These are phyloP conservation scores for Amylocystis lapponica DNA, from an alignment of 768 basidiomycete species.

Conservation along the genomic window DNA sequence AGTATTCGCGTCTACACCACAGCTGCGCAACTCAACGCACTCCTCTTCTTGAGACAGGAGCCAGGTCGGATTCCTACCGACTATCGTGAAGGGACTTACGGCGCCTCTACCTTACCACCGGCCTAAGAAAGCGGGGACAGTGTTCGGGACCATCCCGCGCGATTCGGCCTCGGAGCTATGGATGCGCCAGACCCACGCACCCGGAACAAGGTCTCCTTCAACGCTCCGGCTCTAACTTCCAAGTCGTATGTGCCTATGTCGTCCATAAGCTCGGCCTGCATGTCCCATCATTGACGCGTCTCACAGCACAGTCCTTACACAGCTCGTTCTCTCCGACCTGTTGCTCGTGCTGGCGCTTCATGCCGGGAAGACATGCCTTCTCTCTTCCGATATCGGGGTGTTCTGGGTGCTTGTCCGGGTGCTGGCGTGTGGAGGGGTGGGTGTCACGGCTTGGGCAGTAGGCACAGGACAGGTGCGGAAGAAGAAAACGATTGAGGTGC, in stretches of 20 bases:
- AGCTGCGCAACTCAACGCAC: too few species aligned
- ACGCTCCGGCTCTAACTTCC: slow-evolving; percentile 11
- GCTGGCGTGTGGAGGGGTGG: slow-evolving; percentile 66
- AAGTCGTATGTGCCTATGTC: slow-evolving; percentile 19
- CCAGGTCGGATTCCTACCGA: too few species aligned
- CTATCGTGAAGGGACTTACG: too few species aligned
- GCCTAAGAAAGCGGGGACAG: too few species aligned
- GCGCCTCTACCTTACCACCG: too few species aligned
- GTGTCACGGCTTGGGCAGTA: slow-evolving; percentile 55
- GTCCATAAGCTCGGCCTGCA: too few species aligned
- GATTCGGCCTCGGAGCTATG: too few species aligned
- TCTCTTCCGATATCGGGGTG: slow-evolving; percentile 61
- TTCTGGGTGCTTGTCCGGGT: slow-evolving; percentile 76
- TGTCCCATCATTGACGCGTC: too few species aligned
- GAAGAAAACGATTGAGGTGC: slow-evolving; percentile 57
- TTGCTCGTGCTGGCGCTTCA: slow-evolving; percentile 59
- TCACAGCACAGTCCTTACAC: slow-evolving; percentile 41
- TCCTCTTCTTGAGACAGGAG: too few species aligned
- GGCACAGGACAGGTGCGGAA: slow-evolving; percentile 48
- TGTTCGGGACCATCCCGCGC: too few species aligned
- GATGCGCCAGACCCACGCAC: slow-evolving; percentile 28
- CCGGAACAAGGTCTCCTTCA: slow-evolving; percentile 29
- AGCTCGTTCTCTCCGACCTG: slow-evolving; percentile 54
- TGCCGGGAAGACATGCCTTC: slow-evolving; percentile 60
- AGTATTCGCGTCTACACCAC: too few species aligned